Percentiles rank a stretch among this genome's conserved stretches.
These are phyloP conservation scores for Salvia splendens DNA, from an alignment of 257 asterid genomes.

Conservation along the genomic window DNA sequence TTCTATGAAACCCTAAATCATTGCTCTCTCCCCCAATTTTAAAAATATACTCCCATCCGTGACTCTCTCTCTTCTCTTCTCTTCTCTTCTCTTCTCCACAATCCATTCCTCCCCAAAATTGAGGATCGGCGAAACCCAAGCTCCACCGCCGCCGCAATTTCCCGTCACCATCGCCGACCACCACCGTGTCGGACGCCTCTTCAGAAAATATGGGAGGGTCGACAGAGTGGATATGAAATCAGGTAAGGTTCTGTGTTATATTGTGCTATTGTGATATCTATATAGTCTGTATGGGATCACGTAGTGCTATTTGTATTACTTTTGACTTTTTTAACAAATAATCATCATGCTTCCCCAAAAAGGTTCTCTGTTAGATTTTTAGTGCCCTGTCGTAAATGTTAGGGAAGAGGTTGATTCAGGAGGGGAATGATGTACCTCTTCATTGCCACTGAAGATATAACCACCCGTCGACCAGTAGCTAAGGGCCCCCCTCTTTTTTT, in stretches of 20 bases:
- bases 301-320: neutral
- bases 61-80: too few relatives aligned
- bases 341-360: neutral
- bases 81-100: too few relatives aligned
- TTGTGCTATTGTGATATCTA: conserved; percentile 1
- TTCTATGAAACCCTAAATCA: too few relatives aligned
- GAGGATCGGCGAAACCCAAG: too few relatives aligned
- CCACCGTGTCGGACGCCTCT: conserved; percentile 83
- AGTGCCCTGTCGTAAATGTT: conserved; percentile 11
- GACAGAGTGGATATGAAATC: conserved; percentile 95
- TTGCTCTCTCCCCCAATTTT: too few relatives aligned
- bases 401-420: conserved; percentile 16
- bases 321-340: neutral
- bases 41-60: too few relatives aligned
- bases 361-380: conserved; percentile 11
- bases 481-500: too few relatives aligned
- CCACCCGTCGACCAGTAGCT: too few relatives aligned
- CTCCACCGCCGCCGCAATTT: too few relatives aligned
- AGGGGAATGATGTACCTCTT: conserved; percentile 6
- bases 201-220: conserved; percentile 83
- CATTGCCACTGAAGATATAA: conserved; percentile 19
- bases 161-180: too few relatives aligned
- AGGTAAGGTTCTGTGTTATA: conserved; percentile 47
- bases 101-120: too few relatives aligned
- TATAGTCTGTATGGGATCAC: neutral